Conservation (phyloP, 2,329 filamentous ascomycete species). For the Onygenales sp. region DNA sequence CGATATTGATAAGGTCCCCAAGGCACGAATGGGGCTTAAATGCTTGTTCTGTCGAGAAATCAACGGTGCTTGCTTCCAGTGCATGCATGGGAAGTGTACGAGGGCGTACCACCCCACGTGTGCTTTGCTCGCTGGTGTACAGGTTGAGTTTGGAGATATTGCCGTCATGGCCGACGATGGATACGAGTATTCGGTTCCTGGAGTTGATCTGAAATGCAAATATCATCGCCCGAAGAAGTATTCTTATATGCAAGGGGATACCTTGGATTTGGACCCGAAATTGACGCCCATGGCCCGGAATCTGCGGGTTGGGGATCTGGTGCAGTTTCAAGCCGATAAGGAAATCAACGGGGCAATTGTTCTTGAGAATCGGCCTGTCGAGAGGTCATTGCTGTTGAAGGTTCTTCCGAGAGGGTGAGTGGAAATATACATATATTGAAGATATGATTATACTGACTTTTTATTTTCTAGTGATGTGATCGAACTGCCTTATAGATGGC, state of each 20-base stretch:
- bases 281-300: constrained; percentile 59
- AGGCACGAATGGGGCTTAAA: constrained; percentile 80
- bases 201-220: constrained; percentile 86
- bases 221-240: constrained; percentile 86
- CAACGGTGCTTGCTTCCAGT: constrained; percentile 94
- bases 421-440: not conserved
- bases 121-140: constrained; percentile 81
- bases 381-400: constrained; percentile 69
- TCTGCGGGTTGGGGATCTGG: constrained; percentile 63
- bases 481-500: constrained; percentile 51
- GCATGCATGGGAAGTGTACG: constrained; percentile 87
- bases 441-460: constrained; percentile 1
- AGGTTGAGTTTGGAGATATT: constrained; percentile 77
- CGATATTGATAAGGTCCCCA: constrained; percentile 72
- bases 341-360: constrained; percentile 89
- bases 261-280: constrained; percentile 60
- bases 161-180: constrained; percentile 84
- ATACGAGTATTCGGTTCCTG: constrained; percentile 83
- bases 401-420: constrained; percentile 75
- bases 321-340: constrained; percentile 75
- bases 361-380: constrained; percentile 67
- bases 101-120: constrained; percentile 93
- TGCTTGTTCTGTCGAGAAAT: constrained; percentile 93
- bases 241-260: constrained; percentile 60
- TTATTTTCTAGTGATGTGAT: constrained; percentile 35